Percentiles rank a stretch among this genome's conserved stretches.
Conservation (phyloP, 805 yeast species). For the Torulaspora delbrueckii region DNA sequence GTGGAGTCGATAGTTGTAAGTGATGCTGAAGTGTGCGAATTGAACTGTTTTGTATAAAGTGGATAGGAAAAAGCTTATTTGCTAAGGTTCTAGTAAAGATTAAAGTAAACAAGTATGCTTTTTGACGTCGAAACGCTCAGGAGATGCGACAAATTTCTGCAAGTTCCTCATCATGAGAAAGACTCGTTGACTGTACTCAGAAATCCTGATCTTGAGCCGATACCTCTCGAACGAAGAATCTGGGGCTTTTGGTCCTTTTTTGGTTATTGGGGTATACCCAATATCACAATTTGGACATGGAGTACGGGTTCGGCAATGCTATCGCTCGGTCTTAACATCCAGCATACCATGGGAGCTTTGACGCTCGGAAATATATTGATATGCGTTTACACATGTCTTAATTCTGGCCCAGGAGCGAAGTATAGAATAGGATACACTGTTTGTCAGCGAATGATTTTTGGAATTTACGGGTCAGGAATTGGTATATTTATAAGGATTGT, state of each 20-base stretch:
- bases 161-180: conserved; percentile 23
- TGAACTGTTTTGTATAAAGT: neutral
- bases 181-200: conserved; percentile 21
- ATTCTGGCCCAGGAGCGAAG: conserved; percentile 39
- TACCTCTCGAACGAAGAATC: conserved; percentile 36
- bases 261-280: conserved; percentile 37
- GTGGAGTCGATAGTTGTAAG: neutral
- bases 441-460: conserved; percentile 38
- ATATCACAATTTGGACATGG: conserved; percentile 37
- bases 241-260: conserved; percentile 38
- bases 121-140: conserved; percentile 1
- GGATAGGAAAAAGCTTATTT: neutral
- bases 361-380: conserved; percentile 39
- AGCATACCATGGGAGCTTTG: conserved; percentile 40
- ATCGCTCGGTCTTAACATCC: conserved; percentile 37
- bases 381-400: conserved; percentile 34
- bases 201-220: conserved; percentile 40
- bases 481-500: conserved; percentile 40
- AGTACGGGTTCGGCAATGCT: conserved; percentile 39
- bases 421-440: conserved; percentile 40
- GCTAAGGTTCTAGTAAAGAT: neutral
- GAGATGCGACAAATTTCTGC: conserved; percentile 1
- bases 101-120: neutral
- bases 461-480: conserved; percentile 39
- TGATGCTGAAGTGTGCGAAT: neutral